Conservation (phyloP, 1,284 basidiomycete species). For the Hymenochaete sp. region DNA sequence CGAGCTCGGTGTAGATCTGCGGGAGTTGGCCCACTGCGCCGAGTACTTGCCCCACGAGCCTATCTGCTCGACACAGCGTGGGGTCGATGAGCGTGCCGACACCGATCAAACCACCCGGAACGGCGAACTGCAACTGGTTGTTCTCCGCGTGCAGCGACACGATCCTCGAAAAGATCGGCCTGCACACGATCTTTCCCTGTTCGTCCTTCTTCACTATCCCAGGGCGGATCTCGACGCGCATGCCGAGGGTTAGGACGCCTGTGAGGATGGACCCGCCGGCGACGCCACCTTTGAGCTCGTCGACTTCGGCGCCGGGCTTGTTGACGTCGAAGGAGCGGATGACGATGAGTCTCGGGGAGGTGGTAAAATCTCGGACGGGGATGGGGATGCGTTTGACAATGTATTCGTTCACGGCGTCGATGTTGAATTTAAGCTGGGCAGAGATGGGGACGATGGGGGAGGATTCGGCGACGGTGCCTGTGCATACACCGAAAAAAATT, state of each 20-base stretch:
- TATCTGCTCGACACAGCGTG: constrained; percentile 93
- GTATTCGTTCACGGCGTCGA: constrained; percentile 99
- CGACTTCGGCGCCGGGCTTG: constrained; percentile 95
- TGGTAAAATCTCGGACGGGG: constrained; percentile 86
- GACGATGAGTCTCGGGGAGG: constrained; percentile 90
- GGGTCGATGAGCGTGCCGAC: constrained; percentile 97
- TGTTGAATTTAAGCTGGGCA: constrained; percentile 98
- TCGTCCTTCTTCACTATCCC: constrained; percentile 96
- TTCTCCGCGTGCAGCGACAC: constrained; percentile 91
- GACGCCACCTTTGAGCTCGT: constrained; percentile 96
- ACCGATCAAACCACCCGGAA: constrained; percentile 96
- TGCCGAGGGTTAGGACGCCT: constrained; percentile 84
- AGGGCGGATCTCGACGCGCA: constrained; percentile 95
- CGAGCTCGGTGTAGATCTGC: constrained; percentile 82
- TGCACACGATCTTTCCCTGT: constrained; percentile 84
- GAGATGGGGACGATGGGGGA: constrained; percentile 99
- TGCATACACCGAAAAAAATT: background rate
- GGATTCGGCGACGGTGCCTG: constrained; percentile 91
- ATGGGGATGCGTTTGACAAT: constrained; percentile 96
- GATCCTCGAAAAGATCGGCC: constrained; percentile 89
- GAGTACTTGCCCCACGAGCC: constrained; percentile 93
- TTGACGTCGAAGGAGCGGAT: constrained; percentile 99
- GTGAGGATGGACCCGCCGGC: constrained; percentile 95
- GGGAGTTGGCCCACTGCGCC: constrained; percentile 91
- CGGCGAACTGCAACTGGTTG: constrained; percentile 91